Conservation (phyloP, 176 grass and related monocot genomes). For the Alloteropsis semialata region DNA sequence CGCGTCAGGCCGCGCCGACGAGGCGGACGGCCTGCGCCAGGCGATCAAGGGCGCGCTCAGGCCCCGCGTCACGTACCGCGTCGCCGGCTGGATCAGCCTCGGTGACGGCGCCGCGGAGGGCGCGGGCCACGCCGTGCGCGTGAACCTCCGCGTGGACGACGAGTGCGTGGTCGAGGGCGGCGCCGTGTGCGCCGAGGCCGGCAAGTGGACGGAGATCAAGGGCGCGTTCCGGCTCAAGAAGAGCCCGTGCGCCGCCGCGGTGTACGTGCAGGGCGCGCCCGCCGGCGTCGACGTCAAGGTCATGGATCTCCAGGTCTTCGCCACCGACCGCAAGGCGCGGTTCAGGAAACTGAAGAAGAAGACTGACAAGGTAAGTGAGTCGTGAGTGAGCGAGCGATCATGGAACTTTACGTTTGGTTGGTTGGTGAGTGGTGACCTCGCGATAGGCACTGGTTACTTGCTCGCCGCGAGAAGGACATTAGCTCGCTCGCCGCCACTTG, state of each 20-base stretch:
- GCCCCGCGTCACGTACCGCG: slow-evolving; percentile 49
- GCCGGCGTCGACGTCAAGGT: slow-evolving; percentile 57
- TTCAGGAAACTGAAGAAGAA: slow-evolving; percentile 59
- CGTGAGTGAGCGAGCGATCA: neutral
- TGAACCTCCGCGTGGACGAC: slow-evolving; percentile 25
- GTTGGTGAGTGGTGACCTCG: neutral
- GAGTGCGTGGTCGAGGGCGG: slow-evolving; percentile 40
- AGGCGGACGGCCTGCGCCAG: slow-evolving; percentile 44
- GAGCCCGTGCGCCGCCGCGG: slow-evolving; percentile 19
- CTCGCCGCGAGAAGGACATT: neutral
- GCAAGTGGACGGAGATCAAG: slow-evolving; percentile 64
- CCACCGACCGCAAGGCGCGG: slow-evolving; percentile 49
- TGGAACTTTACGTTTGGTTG: neutral
- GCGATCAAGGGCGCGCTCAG: slow-evolving; percentile 29
- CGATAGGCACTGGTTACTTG: neutral
- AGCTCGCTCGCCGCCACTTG: too few relatives aligned
- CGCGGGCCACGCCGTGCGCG: slow-evolving; percentile 14
- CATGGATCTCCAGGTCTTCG: slow-evolving; percentile 63
- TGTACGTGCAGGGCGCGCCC: slow-evolving; percentile 55
- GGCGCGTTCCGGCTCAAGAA: slow-evolving; percentile 58
- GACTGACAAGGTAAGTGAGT: slow-evolving; percentile 68
- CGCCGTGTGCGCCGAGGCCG: slow-evolving; percentile 23
- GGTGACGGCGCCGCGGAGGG: neutral
- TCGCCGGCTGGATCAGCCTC: slow-evolving; percentile 54
- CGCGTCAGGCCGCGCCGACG: slow-evolving; percentile 31